Evolutionary conservation across 345 rosid species (phyloP), one percentile per base, ranked within the genome.

Genomic region (Atalantia buxifolia): DNA sequence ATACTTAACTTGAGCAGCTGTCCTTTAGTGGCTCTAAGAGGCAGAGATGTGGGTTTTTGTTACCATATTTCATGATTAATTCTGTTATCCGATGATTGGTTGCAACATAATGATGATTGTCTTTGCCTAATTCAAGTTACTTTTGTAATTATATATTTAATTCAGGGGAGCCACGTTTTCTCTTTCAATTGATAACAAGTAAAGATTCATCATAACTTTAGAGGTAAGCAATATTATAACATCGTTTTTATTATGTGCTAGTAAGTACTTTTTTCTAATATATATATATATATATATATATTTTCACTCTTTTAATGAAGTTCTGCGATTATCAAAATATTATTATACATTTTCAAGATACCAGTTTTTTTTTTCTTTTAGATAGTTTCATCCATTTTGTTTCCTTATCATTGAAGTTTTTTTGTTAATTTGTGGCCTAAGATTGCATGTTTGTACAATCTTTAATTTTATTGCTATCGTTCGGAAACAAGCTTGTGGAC

Each of bases 21-120:
- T 78, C 89, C 78, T 82, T 86, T 78, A 36, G 64, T 71, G 79
- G 74, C 70, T 78, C 72, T 45, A 72, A 85, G 89, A 83, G 90
- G 72, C 88, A 84, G 82, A 76, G 77, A 66, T 30, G 80, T 72
- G 73, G 81, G 42, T 48, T 84, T 79, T 72, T 25, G 50, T n/a
- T 40, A 70, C 73, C 76, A 50, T 61, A 62, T 24, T 24, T 82
- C 69, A 83, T 80, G 61, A 78, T 83, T 79, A 82, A 24, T 78
- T 84, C 61, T 75, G 76, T 78, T 69, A 63, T 76, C 81, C 61
- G 84, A 77, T 80, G 83, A 79, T 80, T 83, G 86, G 80, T 22
- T 68, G 57, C 68, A 77, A 61, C 70, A 42, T 42, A 77, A 61
- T 81, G 25, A 84, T 75, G 35, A 50, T 76, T 56, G 76, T 56